Evolutionary conservation across 441 rosid species (phyloP).

Genomic region (Jatropha podagrica): DNA sequence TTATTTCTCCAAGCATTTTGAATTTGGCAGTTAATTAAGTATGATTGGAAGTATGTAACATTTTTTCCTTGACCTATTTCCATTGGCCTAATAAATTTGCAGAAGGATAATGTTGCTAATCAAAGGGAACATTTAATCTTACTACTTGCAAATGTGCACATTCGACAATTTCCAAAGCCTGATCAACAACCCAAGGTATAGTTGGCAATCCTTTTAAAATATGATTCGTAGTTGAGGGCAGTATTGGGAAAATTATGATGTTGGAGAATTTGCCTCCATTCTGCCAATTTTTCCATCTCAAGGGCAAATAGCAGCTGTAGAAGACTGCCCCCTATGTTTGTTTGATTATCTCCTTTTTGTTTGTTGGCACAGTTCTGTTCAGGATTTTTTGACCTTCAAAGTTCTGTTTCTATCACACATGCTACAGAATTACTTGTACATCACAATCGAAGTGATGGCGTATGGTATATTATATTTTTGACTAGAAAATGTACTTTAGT

Average conservation of each 20-base stretch:
- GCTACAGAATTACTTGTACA: background rate
- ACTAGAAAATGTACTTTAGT: background rate
- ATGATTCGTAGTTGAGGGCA: background rate
- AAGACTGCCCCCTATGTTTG: background rate
- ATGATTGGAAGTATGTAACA: background rate
- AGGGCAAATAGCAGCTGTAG: constrained; percentile 1
- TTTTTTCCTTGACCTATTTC: constrained; percentile 14
- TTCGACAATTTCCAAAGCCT: constrained; percentile 92
- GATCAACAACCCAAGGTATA: constrained; percentile 97
- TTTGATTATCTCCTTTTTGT: background rate
- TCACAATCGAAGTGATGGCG: background rate
- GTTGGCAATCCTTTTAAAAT: background rate
- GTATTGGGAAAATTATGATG: background rate
- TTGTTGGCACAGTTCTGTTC: background rate
- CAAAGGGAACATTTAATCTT: constrained; percentile 98
- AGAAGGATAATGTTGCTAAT: constrained; percentile 98
- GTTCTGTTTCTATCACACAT: background rate
- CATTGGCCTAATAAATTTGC: constrained; percentile 28
- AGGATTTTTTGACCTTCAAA: background rate
- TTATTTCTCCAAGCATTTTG: background rate
- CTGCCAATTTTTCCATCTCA: background rate
- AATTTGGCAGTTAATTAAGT: constrained; percentile 10
- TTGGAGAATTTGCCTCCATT: background rate
- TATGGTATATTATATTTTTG: background rate
- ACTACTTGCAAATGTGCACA: constrained; percentile 95